Evolutionary conservation across 2,329 filamentous ascomycete species (phyloP).

Genomic region (Stenocarpella maydis): DNA sequence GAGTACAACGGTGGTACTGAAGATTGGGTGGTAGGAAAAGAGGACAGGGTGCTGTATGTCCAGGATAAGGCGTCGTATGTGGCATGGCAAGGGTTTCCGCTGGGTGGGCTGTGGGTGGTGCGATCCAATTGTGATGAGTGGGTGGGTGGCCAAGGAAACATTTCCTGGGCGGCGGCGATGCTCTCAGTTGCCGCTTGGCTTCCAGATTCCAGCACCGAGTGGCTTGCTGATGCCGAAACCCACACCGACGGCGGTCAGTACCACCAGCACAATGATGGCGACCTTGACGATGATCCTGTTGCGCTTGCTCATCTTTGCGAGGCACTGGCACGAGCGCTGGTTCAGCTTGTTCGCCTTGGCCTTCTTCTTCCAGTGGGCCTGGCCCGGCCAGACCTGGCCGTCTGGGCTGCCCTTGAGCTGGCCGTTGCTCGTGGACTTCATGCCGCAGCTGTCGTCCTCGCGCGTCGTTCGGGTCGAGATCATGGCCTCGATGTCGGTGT

Average conservation of each 20-base stretch:
- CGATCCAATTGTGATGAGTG: neutral
- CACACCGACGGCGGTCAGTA: constrained; percentile 63
- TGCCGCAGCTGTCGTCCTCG: constrained; percentile 44
- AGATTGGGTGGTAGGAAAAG: neutral
- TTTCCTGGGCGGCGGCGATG: constrained; percentile 5
- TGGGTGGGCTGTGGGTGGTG: neutral
- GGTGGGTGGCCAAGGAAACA: neutral
- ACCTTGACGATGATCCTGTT: constrained; percentile 64
- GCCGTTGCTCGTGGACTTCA: constrained; percentile 46
- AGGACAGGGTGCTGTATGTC: neutral
- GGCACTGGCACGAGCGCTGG: constrained; percentile 58
- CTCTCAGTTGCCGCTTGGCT: constrained; percentile 44
- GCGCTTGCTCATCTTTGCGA: constrained; percentile 62
- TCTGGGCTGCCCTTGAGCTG: constrained; percentile 54
- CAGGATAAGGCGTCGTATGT: neutral
- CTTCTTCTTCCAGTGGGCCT: constrained; percentile 67
- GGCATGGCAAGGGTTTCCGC: neutral
- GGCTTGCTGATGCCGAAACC: constrained; percentile 70
- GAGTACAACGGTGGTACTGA: neutral
- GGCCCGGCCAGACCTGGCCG: constrained; percentile 67
- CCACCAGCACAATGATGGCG: constrained; percentile 58
- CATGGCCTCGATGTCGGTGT: constrained; percentile 65
- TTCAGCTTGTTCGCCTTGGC: constrained; percentile 64
- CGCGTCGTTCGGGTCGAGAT: constrained; percentile 43
- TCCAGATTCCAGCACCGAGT: constrained; percentile 67